Conservation (phyloP, 257 asterid genomes). For the Forsythia viridissima region DNA sequence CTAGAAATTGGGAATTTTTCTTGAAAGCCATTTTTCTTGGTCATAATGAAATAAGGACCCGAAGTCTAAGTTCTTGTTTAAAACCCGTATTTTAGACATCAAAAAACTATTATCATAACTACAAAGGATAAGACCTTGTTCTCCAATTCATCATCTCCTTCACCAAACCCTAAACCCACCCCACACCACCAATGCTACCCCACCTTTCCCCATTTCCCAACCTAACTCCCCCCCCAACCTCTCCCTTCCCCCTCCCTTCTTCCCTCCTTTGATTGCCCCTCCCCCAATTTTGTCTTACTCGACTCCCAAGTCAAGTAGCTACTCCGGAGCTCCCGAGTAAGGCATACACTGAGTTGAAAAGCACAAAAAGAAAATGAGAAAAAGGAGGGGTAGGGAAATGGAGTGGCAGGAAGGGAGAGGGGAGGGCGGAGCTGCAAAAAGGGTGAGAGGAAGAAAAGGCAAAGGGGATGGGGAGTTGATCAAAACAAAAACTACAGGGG, state of each 20-base stretch:
- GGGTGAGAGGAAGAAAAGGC: background rate
- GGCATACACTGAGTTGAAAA: background rate
- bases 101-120: no score
- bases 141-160: background rate
- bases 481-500: background rate
- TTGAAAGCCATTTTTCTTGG: background rate
- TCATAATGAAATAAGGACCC: background rate
- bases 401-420: background rate
- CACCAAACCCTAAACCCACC: background rate
- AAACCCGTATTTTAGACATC: background rate
- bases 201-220: background rate
- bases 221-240: background rate
- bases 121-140: background rate
- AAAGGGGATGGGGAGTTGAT: background rate
- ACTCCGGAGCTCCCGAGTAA: background rate
- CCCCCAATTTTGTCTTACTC: background rate
- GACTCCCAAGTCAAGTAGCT: background rate
- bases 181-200: background rate
- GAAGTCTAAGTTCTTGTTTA: background rate
- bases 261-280: background rate
- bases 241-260: background rate
- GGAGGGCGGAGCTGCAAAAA: background rate
- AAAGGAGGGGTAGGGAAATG: background rate
- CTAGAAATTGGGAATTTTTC: no score
- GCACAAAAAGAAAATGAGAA: background rate